A percentile compares a stretch with the other conserved stretches of the same genome.
Conservation (phyloP, 495 filamentous ascomycete species). For the Podospora australis region DNA sequence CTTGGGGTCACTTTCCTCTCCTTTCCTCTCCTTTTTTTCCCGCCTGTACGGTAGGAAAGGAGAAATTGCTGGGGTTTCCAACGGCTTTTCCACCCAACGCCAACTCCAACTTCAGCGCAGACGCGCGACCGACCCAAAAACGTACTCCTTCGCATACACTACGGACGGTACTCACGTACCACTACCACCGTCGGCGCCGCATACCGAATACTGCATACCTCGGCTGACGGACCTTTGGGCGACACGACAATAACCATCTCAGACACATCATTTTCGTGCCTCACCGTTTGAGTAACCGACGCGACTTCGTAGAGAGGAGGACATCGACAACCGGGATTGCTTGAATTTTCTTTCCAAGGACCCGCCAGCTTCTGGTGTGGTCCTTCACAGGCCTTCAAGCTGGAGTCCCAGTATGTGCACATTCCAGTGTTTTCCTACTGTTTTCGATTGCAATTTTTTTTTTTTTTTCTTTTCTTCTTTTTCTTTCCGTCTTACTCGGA, state of each 20-base stretch:
- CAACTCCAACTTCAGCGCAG: too few relatives aligned
- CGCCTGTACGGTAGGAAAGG: too few relatives aligned
- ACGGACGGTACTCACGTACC: too few relatives aligned
- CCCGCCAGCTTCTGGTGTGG: constrained; percentile 31
- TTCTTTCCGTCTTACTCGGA: not conserved
- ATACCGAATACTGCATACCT: not conserved
- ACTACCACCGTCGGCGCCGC: too few relatives aligned
- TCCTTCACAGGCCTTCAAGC: constrained; percentile 17
- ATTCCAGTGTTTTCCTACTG: not conserved
- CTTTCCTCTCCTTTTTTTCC: not conserved
- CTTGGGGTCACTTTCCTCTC: not conserved
- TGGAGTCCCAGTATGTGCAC: constrained; percentile 28
- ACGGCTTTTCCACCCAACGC: too few relatives aligned
- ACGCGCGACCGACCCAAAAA: too few relatives aligned
- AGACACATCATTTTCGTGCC: not conserved
- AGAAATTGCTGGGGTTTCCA: too few relatives aligned
- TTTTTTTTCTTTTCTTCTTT: not conserved
- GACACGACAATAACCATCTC: not conserved
- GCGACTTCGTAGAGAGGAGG: not conserved
- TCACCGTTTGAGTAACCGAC: not conserved
- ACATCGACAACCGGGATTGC: constrained; percentile 2
- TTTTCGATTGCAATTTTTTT: not conserved
- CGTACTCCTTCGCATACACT: too few relatives aligned
- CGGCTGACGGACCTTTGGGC: not conserved
- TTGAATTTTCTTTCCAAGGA: constrained; percentile 15